These are phyloP conservation scores for Nicotiana rustica DNA, from an alignment of 305 asterid species.

Conservation along the genomic window DNA sequence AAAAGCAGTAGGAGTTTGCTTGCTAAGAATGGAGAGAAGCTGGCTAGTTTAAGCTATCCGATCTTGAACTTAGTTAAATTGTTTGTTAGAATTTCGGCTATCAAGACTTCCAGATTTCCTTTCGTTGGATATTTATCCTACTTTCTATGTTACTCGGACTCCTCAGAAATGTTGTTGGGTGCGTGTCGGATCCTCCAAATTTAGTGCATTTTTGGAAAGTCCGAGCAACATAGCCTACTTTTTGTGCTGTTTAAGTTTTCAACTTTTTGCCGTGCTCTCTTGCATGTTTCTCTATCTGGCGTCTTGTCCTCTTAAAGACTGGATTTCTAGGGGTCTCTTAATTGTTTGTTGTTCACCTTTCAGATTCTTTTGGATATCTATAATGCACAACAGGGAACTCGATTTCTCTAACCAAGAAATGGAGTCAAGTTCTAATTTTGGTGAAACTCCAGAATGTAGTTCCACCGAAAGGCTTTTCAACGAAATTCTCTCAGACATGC, in stretches of 20 bases:
- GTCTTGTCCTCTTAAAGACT: not conserved
- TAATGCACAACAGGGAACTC: constrained; percentile 64
- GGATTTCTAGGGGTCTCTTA: not conserved
- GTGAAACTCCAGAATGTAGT: constrained; percentile 63
- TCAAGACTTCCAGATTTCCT: not conserved
- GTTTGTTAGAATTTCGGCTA: not conserved
- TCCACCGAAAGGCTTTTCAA: constrained; percentile 56
- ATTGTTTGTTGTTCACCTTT: not conserved
- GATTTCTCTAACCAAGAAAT: constrained; percentile 59
- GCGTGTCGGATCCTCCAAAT: too few species aligned
- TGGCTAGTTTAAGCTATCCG: not conserved
- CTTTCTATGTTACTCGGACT: not conserved
- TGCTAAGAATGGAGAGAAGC: not conserved
- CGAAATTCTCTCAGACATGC: constrained; percentile 60
- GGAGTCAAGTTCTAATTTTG: constrained; percentile 56
- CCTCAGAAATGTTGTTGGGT: too few species aligned
- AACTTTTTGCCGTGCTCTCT: not conserved
- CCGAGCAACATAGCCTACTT: too few species aligned
- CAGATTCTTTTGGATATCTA: not conserved
- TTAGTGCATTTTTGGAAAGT: too few species aligned
- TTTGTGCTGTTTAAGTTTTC: not conserved
- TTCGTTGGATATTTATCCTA: not conserved
- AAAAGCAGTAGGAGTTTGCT: too few species aligned
- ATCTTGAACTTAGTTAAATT: not conserved
- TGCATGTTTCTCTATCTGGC: not conserved